These are phyloP conservation scores for Boletus reticulatus DNA, from an alignment of 768 basidiomycete species.

Conservation along the genomic window DNA sequence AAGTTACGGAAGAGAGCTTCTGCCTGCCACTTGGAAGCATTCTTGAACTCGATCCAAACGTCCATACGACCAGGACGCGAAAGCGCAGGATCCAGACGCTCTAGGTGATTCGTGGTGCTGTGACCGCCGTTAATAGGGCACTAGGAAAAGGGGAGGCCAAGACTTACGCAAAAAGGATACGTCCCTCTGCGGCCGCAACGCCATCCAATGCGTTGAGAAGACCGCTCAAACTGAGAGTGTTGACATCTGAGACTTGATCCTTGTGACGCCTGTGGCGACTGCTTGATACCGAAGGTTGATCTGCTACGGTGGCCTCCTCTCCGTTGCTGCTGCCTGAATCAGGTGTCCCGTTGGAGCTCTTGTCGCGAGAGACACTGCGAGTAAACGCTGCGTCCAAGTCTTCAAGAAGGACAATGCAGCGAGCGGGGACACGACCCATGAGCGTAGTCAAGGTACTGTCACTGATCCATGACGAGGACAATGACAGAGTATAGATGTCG, in stretches of 20 bases:
- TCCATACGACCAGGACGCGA: slow-evolving; percentile 93
- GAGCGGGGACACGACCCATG: slow-evolving; percentile 83
- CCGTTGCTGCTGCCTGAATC: slow-evolving; percentile 34
- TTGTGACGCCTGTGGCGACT: slow-evolving; percentile 46
- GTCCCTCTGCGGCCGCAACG: slow-evolving; percentile 83
- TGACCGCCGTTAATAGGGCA: neutral
- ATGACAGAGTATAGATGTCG: slow-evolving; percentile 88
- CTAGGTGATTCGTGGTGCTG: slow-evolving; percentile 90
- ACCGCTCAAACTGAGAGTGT: slow-evolving; percentile 79
- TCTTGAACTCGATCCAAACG: slow-evolving; percentile 89
- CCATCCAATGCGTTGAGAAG: slow-evolving; percentile 84
- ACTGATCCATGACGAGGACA: slow-evolving; percentile 84
- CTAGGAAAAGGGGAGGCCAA: neutral
- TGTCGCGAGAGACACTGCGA: slow-evolving; percentile 66
- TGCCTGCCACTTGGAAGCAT: slow-evolving; percentile 81
- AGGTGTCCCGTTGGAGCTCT: slow-evolving; percentile 45
- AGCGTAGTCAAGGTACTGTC: slow-evolving; percentile 83
- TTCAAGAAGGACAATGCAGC: slow-evolving; percentile 84
- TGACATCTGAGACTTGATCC: slow-evolving; percentile 70
- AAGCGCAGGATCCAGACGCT: slow-evolving; percentile 85
- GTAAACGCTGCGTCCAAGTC: slow-evolving; percentile 91
- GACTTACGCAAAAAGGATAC: slow-evolving; percentile 85
- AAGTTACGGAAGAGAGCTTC: slow-evolving; percentile 88
- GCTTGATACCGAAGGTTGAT: slow-evolving; percentile 29
- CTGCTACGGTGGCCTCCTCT: slow-evolving; percentile 30